These are phyloP conservation scores for Suillus clintonianus DNA, from an alignment of 768 basidiomycete genomes.

Conservation along the genomic window DNA sequence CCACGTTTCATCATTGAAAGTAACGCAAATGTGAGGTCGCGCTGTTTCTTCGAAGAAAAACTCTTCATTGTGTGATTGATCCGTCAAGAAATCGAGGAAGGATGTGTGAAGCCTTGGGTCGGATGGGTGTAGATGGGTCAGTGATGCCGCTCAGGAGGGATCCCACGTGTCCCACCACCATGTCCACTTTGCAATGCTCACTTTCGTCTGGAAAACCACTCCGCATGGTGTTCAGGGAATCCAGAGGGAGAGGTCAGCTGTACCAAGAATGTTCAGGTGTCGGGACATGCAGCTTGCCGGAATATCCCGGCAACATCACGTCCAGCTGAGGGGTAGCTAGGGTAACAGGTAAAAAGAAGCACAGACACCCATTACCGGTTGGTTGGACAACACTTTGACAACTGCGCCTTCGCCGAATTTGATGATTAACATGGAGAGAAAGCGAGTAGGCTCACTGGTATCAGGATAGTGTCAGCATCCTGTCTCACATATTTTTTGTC, in stretches of 20 bases:
- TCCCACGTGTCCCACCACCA: conserved; percentile 1
- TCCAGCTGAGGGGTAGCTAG: too few relatives aligned
- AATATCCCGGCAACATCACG: too few relatives aligned
- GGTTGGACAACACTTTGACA: too few relatives aligned
- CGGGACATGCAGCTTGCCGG: too few relatives aligned
- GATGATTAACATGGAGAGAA: too few relatives aligned
- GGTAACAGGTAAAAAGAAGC: too few relatives aligned
- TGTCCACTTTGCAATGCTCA: neutral
- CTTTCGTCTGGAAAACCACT: neutral
- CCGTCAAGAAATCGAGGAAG: conserved; percentile 26
- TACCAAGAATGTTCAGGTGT: too few relatives aligned
- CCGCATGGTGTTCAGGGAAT: neutral
- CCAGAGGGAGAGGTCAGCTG: neutral
- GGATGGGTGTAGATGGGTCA: neutral
- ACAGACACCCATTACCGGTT: too few relatives aligned
- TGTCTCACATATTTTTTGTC: too few relatives aligned
- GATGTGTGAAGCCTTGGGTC: conserved; percentile 28
- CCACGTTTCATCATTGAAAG: conserved; percentile 28
- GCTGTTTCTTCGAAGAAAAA: conserved; percentile 14
- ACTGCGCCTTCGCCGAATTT: too few relatives aligned
- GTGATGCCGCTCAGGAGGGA: neutral
- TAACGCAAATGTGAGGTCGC: conserved; percentile 18
- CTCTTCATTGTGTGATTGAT: conserved; percentile 4
- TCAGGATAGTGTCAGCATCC: too few relatives aligned
- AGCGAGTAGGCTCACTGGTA: too few relatives aligned